Conservation (phyloP, 192 early-diverging fungal species). For the Blastocladiella britannica region DNA sequence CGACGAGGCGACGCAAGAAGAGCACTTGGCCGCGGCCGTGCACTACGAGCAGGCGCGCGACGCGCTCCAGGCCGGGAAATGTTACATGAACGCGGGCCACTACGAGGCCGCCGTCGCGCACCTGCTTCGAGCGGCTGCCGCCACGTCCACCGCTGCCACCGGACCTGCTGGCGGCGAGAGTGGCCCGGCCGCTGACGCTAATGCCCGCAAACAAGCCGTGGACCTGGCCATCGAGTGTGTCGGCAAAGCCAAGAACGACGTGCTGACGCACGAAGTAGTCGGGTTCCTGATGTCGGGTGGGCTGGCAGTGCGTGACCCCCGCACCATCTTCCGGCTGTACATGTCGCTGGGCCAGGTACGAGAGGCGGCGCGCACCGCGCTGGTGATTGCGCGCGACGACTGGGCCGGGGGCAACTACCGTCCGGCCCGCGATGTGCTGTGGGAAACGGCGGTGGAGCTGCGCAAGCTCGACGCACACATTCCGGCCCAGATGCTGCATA, state of each 20-base stretch:
- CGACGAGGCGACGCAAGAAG: slow-evolving; percentile 16
- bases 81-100: slow-evolving; percentile 18
- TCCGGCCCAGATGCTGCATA: slow-evolving; percentile 25
- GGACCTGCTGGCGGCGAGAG: no score
- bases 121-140: slow-evolving; percentile 13
- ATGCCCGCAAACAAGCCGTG: no score
- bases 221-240: slow-evolving; percentile 30
- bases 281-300: slow-evolving; percentile 23
- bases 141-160: no score
- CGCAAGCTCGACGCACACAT: slow-evolving; percentile 14
- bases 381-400: slow-evolving; percentile 35
- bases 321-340: slow-evolving; percentile 38
- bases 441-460: slow-evolving; percentile 27
- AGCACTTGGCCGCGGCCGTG: slow-evolving; percentile 15
- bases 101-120: slow-evolving; percentile 21
- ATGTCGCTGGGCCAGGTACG: slow-evolving; percentile 29
- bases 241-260: slow-evolving; percentile 28
- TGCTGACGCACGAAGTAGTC: slow-evolving; percentile 28
- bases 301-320: slow-evolving; percentile 17
- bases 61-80: slow-evolving; percentile 22
- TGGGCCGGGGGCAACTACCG: slow-evolving; percentile 28
- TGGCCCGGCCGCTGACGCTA: no score
- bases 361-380: slow-evolving; percentile 31
- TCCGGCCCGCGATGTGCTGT: slow-evolving; percentile 27
- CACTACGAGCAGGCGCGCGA: slow-evolving; percentile 23